Evolutionary conservation across 2,329 filamentous ascomycete species (phyloP), one percentile per base, ranked within the genome.

Genomic region (Aspergillus pseudonomiae): DNA sequence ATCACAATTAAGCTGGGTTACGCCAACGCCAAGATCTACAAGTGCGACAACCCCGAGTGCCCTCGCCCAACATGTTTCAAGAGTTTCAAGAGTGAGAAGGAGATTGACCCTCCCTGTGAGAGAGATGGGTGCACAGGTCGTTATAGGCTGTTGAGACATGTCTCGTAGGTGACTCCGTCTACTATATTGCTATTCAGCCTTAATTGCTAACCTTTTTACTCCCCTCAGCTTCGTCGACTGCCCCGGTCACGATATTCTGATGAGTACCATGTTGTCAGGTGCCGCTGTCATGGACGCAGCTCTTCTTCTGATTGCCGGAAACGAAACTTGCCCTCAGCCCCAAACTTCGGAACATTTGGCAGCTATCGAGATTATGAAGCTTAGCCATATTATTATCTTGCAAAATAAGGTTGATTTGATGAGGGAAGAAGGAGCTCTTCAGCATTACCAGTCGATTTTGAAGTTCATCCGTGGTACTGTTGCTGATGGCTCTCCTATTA

Each of bases 1-100:
- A 99, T 99, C 77, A 99, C 95, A 75, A 99, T 99, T 86, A 99
- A 99, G 89, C 88, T 99, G 74, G 95, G 95, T 79, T 99, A 99
- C 80, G 95, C 95, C 79, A 99, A 99, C 81, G 95, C 95, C 74
- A 98, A 99, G 83, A 94, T 99, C 80, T 99, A 98, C 89, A 92
- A 97, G 86, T 99, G 95, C 81, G 93, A 97, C 81, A 97, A 92
- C 82, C 79, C 84, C 60, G 90, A 91, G 70, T 99, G 95, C 84
- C 95, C 95, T 64, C 88, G 95, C 74, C 95, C 95, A 68, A 94
- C 91, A 71, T 98, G 94, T 86, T 99, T 94, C 84, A 88, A 91
- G 80, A 97, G 93, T 82, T 99, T 92, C 85, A 97, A 96, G 88
- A 97, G 93, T 80, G 94, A 98, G 81, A 98, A 99, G 86, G 95